Base-by-base conservation (phyloP, 176 grass and related monocot species). In the Oropetium thomaeum region DNA sequence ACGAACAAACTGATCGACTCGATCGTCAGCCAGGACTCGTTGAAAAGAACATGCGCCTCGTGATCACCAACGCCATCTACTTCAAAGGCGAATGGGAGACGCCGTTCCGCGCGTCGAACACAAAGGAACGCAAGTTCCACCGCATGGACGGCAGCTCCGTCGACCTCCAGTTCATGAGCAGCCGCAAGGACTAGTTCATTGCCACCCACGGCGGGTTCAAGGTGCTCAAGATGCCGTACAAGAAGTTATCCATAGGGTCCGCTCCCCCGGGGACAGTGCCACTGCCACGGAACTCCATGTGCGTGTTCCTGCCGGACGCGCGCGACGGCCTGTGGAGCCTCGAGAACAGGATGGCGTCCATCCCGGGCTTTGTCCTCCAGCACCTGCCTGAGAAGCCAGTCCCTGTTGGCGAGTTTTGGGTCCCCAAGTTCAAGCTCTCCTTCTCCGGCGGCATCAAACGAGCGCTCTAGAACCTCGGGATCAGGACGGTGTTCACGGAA, bases 301-400 rank as follows among this genome's bases (percentile, higher is more conserved):
- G 62, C 34, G 70, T 89, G 27, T 66, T 89, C 59, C 77, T 89
- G 22, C 71, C 86, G 0, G 57, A 89, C 23, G 28, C 30, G 20
- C 17, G 8, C 32, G 65, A 84, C 61, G 76, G 81, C 22, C 34
- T 88, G 14, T n/a, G 6, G 25, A 25, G 10, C 15, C 74, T 84
- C 3, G 1, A 76, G 1, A 17, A 72, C 10, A 19, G 2, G 38
- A 58, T 89, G 9, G 28, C 69, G 4, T 85, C 82, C 34, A 15
- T 19, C 12, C 48, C 66, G 10, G 34, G 22, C 3, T 85, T 89
- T 68, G 5, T 82, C 2, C 5, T 43, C 4, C 15, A 69, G 12
- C 78, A 85, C 47, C 3, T 73, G 13, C 54, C 87, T 0, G 7
- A 22, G 14, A 0, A 0, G 4, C 4, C 0, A 0, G 6, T 64